These are phyloP conservation scores for Tremella fuciformis DNA, from an alignment of 768 basidiomycete species.

Conservation along the genomic window DNA sequence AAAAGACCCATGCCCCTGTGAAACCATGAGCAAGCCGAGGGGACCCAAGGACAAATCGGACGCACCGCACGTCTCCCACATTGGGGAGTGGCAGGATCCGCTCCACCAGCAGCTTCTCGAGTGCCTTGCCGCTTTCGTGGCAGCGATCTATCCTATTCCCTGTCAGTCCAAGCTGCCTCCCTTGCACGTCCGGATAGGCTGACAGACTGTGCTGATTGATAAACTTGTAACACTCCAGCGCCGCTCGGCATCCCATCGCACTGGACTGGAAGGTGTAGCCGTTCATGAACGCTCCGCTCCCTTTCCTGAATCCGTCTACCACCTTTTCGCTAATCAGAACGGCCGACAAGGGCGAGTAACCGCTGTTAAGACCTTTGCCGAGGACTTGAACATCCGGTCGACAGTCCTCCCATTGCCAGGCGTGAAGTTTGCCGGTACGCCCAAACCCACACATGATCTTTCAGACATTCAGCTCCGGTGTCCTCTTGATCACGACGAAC, in stretches of 20 bases:
- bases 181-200: not conserved
- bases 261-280: slow-evolving; percentile 56
- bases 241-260: slow-evolving; percentile 71
- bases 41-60: slow-evolving; percentile 67
- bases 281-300: slow-evolving; percentile 40
- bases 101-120: slow-evolving; percentile 19
- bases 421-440: slow-evolving; percentile 81
- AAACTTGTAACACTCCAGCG: slow-evolving; percentile 75
- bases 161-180: not conserved
- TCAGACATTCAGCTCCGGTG: not conserved
- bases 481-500: not conserved
- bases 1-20: slow-evolving; percentile 78
- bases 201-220: slow-evolving; percentile 66
- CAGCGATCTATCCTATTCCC: slow-evolving; percentile 5
- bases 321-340: slow-evolving; percentile 71
- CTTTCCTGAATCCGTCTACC: slow-evolving; percentile 64
- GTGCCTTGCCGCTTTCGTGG: not conserved
- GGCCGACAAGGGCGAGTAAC: slow-evolving; percentile 75
- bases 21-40: not conserved
- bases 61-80: slow-evolving; percentile 4
- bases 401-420: slow-evolving; percentile 68
- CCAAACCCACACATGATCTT: slow-evolving; percentile 86
- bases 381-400: slow-evolving; percentile 82
- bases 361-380: slow-evolving; percentile 86
- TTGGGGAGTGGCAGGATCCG: slow-evolving; percentile 55